Conservation (phyloP, 345 rosid genomes). For the Clausena lansium region DNA sequence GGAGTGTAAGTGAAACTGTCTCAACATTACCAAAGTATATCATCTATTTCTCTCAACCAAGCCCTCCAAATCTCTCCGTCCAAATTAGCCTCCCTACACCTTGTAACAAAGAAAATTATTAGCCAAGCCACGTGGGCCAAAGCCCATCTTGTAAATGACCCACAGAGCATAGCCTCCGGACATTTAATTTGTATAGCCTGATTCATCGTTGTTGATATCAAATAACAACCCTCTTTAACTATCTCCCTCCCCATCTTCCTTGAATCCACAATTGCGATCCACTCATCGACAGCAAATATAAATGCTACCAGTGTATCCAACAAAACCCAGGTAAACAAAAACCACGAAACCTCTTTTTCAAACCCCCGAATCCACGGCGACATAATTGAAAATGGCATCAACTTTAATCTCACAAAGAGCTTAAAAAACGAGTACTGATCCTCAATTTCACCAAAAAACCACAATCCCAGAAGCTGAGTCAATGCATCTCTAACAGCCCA, state of each 20-base stretch:
- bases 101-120: constrained; percentile 69
- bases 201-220: constrained; percentile 63
- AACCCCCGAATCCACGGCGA: constrained; percentile 81
- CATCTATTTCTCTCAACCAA: constrained; percentile 69
- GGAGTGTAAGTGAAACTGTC: constrained; percentile 22
- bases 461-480: constrained; percentile 79
- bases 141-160: constrained; percentile 63
- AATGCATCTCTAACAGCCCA: constrained; percentile 94
- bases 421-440: constrained; percentile 86
- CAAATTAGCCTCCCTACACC: constrained; percentile 71
- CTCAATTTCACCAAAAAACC: constrained; percentile 86
- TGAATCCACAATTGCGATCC: constrained; percentile 81
- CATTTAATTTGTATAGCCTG: constrained; percentile 81
- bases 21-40: constrained; percentile 28
- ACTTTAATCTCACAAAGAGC: constrained; percentile 77
- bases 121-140: constrained; percentile 67
- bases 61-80: constrained; percentile 79
- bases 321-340: constrained; percentile 80
- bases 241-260: constrained; percentile 86
- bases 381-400: constrained; percentile 89
- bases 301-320: constrained; percentile 65
- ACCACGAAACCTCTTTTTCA: constrained; percentile 82
- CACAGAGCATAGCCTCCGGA: constrained; percentile 77
- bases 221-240: constrained; percentile 79
- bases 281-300: constrained; percentile 74